Conservation (phyloP, 2,329 filamentous ascomycete species). For the Aspergillus pseudonomiae region DNA sequence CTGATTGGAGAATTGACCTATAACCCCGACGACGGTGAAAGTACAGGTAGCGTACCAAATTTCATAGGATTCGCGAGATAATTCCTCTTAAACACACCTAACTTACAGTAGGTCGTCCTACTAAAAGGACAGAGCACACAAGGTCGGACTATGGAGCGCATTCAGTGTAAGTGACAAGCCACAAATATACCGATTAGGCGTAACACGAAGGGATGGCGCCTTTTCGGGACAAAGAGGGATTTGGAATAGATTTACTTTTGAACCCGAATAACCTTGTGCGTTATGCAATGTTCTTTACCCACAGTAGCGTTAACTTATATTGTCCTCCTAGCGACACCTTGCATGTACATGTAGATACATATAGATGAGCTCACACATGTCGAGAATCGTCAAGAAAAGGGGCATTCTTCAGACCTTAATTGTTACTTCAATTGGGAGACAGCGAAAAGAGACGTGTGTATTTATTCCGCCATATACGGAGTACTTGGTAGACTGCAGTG, state of each 20-base stretch:
- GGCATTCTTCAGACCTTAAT: background rate
- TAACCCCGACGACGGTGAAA: background rate
- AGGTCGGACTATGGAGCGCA: background rate
- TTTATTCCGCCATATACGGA: background rate
- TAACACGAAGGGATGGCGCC: background rate
- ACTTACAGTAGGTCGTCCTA: background rate
- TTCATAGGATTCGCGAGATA: background rate
- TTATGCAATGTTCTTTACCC: background rate
- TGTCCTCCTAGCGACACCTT: background rate
- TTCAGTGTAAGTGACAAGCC: background rate
- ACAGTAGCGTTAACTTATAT: background rate
- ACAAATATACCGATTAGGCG: background rate
- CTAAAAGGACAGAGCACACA: background rate
- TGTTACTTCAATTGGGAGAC: background rate
- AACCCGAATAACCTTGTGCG: background rate
- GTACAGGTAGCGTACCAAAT: background rate
- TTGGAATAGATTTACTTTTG: conserved; percentile 1
- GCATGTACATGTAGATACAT: background rate
- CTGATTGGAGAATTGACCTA: conserved; percentile 3
- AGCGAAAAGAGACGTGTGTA: background rate
- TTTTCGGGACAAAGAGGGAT: background rate
- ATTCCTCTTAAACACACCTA: background rate
- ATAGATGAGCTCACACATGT: background rate
- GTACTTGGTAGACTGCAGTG: background rate
- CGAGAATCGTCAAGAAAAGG: background rate